Conservation (phyloP, 2,329 filamentous ascomycete genomes). For the Colletotrichum gloeosporioides region DNA sequence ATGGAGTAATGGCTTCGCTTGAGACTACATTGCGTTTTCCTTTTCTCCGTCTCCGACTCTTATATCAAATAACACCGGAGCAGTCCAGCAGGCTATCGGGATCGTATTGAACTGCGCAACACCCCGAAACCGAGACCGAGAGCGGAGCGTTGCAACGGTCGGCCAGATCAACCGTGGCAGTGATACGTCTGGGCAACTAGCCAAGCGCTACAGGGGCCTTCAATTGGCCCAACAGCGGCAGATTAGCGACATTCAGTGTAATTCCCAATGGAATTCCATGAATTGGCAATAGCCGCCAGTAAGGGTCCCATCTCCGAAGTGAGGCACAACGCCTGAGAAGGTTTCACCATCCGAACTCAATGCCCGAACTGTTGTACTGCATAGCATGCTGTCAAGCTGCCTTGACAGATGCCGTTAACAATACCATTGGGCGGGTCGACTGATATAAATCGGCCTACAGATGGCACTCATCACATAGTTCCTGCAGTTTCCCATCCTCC, state of each 20-base stretch:
- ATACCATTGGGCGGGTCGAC: background rate
- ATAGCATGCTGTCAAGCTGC: background rate
- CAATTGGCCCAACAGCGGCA: background rate
- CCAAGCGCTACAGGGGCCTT: background rate
- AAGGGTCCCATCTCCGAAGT: background rate
- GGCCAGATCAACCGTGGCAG: background rate
- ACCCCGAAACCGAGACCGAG: constrained; percentile 5
- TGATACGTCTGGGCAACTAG: background rate
- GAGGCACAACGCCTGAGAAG: background rate
- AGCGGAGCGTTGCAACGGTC: background rate
- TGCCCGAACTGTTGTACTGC: background rate
- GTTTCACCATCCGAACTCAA: background rate
- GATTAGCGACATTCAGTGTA: background rate
- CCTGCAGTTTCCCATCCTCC: background rate
- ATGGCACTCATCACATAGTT: background rate
- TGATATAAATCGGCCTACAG: background rate
- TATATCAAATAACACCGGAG: background rate
- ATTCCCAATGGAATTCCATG: background rate
- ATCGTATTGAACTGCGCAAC: background rate
- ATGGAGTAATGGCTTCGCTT: background rate
- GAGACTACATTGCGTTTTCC: background rate
- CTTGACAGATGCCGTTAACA: background rate
- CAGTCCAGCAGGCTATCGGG: background rate
- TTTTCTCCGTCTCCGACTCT: background rate
- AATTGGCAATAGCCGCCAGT: background rate